Conservation (phyloP, 176 grass and related monocot genomes). For the Puya raimondii region DNA sequence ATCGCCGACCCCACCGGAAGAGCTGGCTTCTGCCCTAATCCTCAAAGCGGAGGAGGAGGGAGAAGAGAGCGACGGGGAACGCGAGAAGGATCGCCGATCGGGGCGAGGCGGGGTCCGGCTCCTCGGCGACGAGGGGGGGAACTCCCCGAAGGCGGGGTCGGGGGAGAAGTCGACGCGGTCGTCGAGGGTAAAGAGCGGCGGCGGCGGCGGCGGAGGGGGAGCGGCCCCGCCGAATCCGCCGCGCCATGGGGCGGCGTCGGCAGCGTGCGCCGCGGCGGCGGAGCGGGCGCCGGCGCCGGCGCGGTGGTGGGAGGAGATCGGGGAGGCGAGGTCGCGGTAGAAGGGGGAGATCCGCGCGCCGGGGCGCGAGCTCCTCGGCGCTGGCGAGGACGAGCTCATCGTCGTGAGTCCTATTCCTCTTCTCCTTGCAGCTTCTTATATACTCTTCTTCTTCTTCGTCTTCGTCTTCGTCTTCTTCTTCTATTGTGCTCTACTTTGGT, state of each 20-base stretch:
- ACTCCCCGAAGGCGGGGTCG: slow-evolving; percentile 22
- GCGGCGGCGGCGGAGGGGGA: slow-evolving; percentile 34
- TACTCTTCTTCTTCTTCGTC: not conserved
- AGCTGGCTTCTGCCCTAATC: slow-evolving; percentile 24
- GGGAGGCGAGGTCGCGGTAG: slow-evolving; percentile 6
- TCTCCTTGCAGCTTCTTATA: no score
- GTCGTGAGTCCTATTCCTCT: not conserved
- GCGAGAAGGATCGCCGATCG: slow-evolving; percentile 33
- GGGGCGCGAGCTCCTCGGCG: not conserved
- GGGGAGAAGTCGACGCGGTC: slow-evolving; percentile 64
- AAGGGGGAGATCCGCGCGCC: not conserved
- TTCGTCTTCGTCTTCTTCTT: not conserved
- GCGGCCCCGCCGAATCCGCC: not conserved
- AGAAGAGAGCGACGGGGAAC: slow-evolving; percentile 40
- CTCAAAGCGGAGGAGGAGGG: slow-evolving; percentile 24
- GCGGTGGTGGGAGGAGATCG: slow-evolving; percentile 37
- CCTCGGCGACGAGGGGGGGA: slow-evolving; percentile 25
- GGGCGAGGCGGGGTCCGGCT: slow-evolving; percentile 18
- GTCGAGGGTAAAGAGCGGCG: slow-evolving; percentile 70
- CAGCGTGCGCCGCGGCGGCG: slow-evolving; percentile 10
- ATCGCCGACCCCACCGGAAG: not conserved
- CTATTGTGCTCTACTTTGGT: not conserved
- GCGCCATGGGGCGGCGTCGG: not conserved
- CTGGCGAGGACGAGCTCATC: slow-evolving; percentile 30
- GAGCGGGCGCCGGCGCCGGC: slow-evolving; percentile 37